Conservation (phyloP, 2,329 filamentous ascomycete species). For the Cladosporium oxysporum region DNA sequence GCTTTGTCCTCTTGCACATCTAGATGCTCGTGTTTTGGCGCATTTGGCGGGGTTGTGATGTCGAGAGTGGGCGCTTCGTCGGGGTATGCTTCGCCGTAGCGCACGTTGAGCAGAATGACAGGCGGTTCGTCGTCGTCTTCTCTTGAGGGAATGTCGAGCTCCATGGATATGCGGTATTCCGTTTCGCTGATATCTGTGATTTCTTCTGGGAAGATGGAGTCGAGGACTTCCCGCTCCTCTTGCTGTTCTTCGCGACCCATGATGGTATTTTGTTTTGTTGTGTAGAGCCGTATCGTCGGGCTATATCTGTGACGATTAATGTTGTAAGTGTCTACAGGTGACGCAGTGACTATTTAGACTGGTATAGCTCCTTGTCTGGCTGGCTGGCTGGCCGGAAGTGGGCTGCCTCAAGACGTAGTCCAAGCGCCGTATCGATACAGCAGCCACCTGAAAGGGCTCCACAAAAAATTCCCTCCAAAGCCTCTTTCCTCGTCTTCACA, state of each 20-base stretch:
- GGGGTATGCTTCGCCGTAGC: slow-evolving; percentile 88
- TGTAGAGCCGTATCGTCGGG: background rate
- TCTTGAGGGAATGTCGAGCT: slow-evolving; percentile 64
- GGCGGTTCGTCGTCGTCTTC: slow-evolving; percentile 60
- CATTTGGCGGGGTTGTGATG: slow-evolving; percentile 71
- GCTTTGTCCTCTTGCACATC: slow-evolving; percentile 79
- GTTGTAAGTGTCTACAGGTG: background rate
- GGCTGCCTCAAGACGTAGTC: background rate
- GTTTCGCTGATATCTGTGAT: slow-evolving; percentile 93
- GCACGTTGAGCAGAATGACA: slow-evolving; percentile 77
- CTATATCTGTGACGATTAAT: background rate
- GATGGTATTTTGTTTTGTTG: slow-evolving; percentile 10
- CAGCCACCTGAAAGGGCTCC: slow-evolving; percentile 1
- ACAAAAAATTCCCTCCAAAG: slow-evolving; percentile 10
- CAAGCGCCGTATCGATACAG: slow-evolving; percentile 9
- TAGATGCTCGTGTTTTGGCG: slow-evolving; percentile 69
- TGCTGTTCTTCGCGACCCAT: slow-evolving; percentile 77
- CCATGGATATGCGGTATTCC: slow-evolving; percentile 82
- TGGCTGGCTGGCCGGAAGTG: slow-evolving; percentile 6
- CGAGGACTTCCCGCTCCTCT: slow-evolving; percentile 95
- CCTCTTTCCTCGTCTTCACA: background rate
- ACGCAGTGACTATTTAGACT: background rate
- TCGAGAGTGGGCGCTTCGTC: slow-evolving; percentile 83
- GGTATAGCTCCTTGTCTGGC: slow-evolving; percentile 5
- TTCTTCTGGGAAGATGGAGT: slow-evolving; percentile 97